Percentiles rank a stretch among this genome's conserved stretches.
phyloP scores from a whole-genome alignment of 106 monocot genomes.

The Allium sativum region DNA sequence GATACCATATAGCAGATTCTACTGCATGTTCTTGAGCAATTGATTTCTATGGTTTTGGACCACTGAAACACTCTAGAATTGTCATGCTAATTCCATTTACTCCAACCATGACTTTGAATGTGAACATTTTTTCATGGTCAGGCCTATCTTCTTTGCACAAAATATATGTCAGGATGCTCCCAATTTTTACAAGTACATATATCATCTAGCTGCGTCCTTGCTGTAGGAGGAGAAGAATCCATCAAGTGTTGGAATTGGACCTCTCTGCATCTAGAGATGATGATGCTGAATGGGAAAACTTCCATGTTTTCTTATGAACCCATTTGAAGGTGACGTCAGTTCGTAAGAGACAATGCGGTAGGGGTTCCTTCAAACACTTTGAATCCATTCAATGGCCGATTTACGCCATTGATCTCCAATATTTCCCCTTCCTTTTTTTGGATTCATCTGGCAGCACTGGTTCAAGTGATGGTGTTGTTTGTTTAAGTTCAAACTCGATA shows the following conservation, averaged over 20 bases:
- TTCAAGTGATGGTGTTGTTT: too few species aligned
- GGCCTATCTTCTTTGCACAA: background rate
- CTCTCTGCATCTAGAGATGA: background rate
- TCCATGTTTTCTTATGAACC: background rate
- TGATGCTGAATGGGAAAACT: background rate
- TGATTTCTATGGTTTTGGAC: slow-evolving; percentile 49
- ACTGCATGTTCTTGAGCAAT: slow-evolving; percentile 73
- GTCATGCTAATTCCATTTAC: slow-evolving; percentile 14
- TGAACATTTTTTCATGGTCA: slow-evolving; percentile 9
- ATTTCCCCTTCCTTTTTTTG: background rate
- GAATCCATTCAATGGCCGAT: too few species aligned
- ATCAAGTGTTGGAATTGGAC: background rate
- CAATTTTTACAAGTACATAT: background rate
- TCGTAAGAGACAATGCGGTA: too few species aligned
- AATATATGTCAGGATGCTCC: background rate
- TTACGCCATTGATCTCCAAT: too few species aligned
- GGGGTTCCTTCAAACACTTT: too few species aligned
- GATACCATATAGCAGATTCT: slow-evolving; percentile 76
- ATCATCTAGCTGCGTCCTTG: background rate
- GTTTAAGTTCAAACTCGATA: too few species aligned
- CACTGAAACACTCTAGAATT: slow-evolving; percentile 43
- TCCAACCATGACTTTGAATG: slow-evolving; percentile 45
- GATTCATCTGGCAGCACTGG: too few species aligned
- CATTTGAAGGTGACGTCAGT: background rate
- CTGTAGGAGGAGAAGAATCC: background rate